Conservation (phyloP, 1,139 yeast species). For the Yarrowia galli region DNA sequence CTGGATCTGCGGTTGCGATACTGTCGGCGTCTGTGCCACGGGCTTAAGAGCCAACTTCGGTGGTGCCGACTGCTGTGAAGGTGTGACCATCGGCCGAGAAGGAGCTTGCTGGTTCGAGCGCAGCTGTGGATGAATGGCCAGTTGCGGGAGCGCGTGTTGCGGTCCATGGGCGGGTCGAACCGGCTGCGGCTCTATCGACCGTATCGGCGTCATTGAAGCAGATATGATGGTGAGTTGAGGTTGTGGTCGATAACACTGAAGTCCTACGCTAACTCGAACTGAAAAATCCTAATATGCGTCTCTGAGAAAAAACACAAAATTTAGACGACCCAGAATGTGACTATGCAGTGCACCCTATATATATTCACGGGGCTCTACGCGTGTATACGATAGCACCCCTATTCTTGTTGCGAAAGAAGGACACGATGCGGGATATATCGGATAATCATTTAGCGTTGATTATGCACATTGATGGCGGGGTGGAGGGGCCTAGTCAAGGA, state of each 20-base stretch:
- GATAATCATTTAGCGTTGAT: slow-evolving; percentile 1
- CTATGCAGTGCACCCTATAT: slow-evolving; percentile 11
- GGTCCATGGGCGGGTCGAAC: slow-evolving; percentile 22
- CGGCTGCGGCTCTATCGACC: slow-evolving; percentile 38
- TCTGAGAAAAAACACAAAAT: neutral
- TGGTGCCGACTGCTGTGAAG: neutral
- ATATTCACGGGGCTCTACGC: neutral
- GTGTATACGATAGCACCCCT: no score
- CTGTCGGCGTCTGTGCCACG: neutral
- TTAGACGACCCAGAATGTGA: slow-evolving; percentile 5
- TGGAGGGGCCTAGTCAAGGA: neutral
- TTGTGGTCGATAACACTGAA: slow-evolving; percentile 13
- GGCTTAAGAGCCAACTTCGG: slow-evolving; percentile 33
- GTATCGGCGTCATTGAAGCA: slow-evolving; percentile 36
- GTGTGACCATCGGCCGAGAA: neutral
- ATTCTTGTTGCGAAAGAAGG: neutral
- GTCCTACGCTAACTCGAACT: neutral
- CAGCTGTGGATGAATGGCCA: slow-evolving; percentile 35
- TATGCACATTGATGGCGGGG: slow-evolving; percentile 2
- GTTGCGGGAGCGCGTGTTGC: slow-evolving; percentile 14
- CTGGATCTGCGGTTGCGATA: slow-evolving; percentile 2
- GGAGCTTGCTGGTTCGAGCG: neutral
- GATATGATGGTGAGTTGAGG: neutral
- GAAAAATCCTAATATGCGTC: slow-evolving; percentile 6
- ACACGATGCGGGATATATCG: neutral